phyloP scores from a whole-genome alignment of 208 protist genomes.

The Wallacemonas collosoma region DNA sequence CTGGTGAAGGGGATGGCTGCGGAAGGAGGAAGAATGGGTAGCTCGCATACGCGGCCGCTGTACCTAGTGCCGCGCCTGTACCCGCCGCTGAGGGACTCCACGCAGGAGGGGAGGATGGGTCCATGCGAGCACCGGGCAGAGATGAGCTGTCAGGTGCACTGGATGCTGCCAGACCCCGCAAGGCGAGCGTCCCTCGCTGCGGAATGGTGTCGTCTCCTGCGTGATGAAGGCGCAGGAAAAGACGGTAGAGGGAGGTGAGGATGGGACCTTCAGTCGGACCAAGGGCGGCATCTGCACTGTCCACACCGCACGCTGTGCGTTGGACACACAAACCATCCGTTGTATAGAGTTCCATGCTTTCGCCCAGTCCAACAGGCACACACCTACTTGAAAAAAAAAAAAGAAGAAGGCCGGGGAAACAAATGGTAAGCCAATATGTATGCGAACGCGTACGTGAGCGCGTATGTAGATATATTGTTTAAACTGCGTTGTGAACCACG shows the following conservation, averaged over 20 bases:
- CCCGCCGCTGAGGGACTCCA: background rate
- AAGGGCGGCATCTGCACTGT: background rate
- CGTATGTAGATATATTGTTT: too few relatives aligned
- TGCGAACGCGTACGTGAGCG: too few relatives aligned
- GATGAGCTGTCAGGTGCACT: background rate
- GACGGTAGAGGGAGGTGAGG: slow-evolving; percentile 61
- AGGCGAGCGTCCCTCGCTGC: background rate
- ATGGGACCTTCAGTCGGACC: slow-evolving; percentile 39
- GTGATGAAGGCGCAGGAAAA: slow-evolving; percentile 66
- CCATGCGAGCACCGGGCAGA: background rate
- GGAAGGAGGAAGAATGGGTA: slow-evolving; percentile 13
- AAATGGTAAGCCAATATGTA: too few relatives aligned
- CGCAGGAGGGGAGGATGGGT: slow-evolving; percentile 2
- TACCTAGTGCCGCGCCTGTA: background rate
- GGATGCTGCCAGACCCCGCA: background rate
- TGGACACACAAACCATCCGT: slow-evolving; percentile 37
- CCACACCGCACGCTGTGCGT: background rate
- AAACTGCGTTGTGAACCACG: too few relatives aligned
- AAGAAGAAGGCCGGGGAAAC: too few relatives aligned
- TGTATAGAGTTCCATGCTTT: slow-evolving; percentile 54
- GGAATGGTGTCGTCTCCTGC: slow-evolving; percentile 17
- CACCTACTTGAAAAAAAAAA: too few relatives aligned
- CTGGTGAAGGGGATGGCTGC: background rate
- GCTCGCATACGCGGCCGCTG: background rate
- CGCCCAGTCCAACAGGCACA: too few relatives aligned